Conservation (phyloP, 768 basidiomycete species). For the Sistotremastrum niveocremeum region DNA sequence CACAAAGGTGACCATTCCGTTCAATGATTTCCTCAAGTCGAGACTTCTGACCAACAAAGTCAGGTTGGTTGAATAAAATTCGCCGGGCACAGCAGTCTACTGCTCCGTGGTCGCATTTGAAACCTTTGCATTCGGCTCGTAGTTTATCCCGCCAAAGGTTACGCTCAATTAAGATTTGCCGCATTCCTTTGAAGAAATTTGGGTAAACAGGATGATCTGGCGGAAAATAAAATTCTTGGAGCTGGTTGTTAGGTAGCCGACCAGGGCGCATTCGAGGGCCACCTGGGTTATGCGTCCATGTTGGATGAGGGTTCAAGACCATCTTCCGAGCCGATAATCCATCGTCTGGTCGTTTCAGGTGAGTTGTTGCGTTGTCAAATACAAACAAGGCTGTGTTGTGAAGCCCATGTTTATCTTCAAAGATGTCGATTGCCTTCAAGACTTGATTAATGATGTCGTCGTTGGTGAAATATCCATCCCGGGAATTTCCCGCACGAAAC, state of each 20-base stretch:
- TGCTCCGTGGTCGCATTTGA: constrained; percentile 12
- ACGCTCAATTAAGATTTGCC: constrained; percentile 13
- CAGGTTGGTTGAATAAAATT: constrained; percentile 20
- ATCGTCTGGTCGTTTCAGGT: constrained; percentile 7
- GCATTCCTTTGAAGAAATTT: constrained; percentile 20
- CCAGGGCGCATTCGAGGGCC: constrained; percentile 19
- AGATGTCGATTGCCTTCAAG: constrained; percentile 4
- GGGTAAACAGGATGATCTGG: constrained; percentile 19
- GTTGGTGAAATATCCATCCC: constrained; percentile 7
- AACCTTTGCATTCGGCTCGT: constrained; percentile 13
- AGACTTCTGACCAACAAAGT: constrained; percentile 21
- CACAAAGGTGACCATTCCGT: constrained; percentile 15
- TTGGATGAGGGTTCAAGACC: constrained; percentile 4
- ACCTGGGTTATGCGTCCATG: constrained; percentile 4
- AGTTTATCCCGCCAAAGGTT: constrained; percentile 3
- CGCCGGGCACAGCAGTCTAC: constrained; percentile 16
- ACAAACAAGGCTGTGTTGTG: constrained; percentile 5
- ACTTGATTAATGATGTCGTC: constrained; percentile 6
- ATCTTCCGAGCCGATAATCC: constrained; percentile 10
- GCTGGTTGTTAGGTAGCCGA: constrained; percentile 7
- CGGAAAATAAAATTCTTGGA: constrained; percentile 14
- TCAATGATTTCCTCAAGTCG: constrained; percentile 22
- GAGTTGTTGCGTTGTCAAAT: constrained; percentile 7
- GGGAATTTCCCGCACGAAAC: constrained; percentile 9
- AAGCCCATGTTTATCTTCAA: constrained; percentile 9